These are phyloP conservation scores for Saccharata proteae DNA, from an alignment of 2,329 filamentous ascomycete genomes.

Conservation along the genomic window DNA sequence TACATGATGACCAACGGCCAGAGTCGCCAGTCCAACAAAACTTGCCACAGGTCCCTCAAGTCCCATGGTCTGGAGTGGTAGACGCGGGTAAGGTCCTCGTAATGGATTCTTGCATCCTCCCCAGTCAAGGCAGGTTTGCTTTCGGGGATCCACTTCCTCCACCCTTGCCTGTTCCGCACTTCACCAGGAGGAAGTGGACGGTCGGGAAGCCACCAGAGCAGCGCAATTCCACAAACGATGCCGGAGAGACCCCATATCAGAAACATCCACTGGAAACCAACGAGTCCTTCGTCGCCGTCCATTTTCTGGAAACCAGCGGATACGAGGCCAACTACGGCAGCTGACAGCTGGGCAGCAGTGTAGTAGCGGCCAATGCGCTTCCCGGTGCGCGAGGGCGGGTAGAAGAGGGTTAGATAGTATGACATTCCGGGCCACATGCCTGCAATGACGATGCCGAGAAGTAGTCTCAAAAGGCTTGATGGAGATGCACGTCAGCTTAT, in stretches of 20 bases:
- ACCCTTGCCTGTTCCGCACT: conserved; percentile 30
- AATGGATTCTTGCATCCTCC: conserved; percentile 70
- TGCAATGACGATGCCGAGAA: conserved; percentile 77
- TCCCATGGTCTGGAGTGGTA: conserved; percentile 68
- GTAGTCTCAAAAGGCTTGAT: conserved; percentile 58
- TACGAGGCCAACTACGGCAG: conserved; percentile 77
- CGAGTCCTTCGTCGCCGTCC: conserved; percentile 64
- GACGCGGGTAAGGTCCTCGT: conserved; percentile 67
- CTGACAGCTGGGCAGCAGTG: conserved; percentile 78
- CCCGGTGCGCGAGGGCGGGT: conserved; percentile 72
- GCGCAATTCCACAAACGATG: conserved; percentile 54
- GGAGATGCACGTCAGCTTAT: conserved; percentile 9
- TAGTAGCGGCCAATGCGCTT: conserved; percentile 86
- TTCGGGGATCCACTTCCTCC: conserved; percentile 54
- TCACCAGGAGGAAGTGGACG: conserved; percentile 65
- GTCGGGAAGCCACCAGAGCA: conserved; percentile 88
- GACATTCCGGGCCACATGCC: conserved; percentile 96
- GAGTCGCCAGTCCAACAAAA: conserved; percentile 74
- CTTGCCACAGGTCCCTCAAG: conserved; percentile 53
- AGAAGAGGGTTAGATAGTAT: conserved; percentile 85
- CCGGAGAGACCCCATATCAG: conserved; percentile 71
- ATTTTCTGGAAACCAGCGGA: conserved; percentile 87
- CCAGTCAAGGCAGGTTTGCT: conserved; percentile 61
- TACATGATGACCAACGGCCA: conserved; percentile 87
- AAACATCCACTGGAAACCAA: conserved; percentile 90